Percentiles rank a stretch among this genome's conserved stretches.
phyloP scores from a whole-genome alignment of 2,329 filamentous ascomycete genomes.

The Aureobasidium sp. region DNA sequence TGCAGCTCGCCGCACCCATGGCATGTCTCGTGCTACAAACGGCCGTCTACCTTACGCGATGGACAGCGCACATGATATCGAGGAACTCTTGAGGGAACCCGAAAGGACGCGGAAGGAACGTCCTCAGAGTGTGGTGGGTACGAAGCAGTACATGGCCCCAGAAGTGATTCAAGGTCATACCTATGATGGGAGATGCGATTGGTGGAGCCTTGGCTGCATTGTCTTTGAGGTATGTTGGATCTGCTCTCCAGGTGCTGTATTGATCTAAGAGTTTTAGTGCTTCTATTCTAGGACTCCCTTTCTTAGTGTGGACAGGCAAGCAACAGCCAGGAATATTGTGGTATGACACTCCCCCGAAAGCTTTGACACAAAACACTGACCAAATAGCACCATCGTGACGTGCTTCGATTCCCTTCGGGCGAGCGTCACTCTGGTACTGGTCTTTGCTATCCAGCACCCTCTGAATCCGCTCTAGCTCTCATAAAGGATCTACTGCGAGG shows the following conservation, averaged over 20 bases:
- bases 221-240: slow-evolving; percentile 60
- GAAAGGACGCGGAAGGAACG: slow-evolving; percentile 57
- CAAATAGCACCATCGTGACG: slow-evolving; percentile 59
- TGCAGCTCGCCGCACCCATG: slow-evolving; percentile 8
- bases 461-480: slow-evolving; percentile 66
- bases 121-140: slow-evolving; percentile 78
- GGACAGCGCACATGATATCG: slow-evolving; percentile 17
- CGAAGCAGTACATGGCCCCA: slow-evolving; percentile 96
- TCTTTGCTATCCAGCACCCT: slow-evolving; percentile 46
- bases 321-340: slow-evolving; percentile 80
- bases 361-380: background rate
- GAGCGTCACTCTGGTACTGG: slow-evolving; percentile 49
- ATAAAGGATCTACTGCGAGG: slow-evolving; percentile 60
- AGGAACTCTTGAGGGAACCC: slow-evolving; percentile 35
- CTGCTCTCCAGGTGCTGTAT: background rate
- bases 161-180: slow-evolving; percentile 75
- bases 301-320: slow-evolving; percentile 68
- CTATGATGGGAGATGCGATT: slow-evolving; percentile 93
- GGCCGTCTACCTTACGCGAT: slow-evolving; percentile 16
- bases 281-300: slow-evolving; percentile 90
- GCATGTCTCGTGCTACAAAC: slow-evolving; percentile 19
- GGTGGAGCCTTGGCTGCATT: slow-evolving; percentile 94
- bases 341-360: slow-evolving; percentile 39
- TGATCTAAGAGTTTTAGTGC: slow-evolving; percentile 45
- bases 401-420: slow-evolving; percentile 61